Base-by-base conservation (phyloP, 371 early-diverging fungal species). In the Mucor irregularis region DNA sequence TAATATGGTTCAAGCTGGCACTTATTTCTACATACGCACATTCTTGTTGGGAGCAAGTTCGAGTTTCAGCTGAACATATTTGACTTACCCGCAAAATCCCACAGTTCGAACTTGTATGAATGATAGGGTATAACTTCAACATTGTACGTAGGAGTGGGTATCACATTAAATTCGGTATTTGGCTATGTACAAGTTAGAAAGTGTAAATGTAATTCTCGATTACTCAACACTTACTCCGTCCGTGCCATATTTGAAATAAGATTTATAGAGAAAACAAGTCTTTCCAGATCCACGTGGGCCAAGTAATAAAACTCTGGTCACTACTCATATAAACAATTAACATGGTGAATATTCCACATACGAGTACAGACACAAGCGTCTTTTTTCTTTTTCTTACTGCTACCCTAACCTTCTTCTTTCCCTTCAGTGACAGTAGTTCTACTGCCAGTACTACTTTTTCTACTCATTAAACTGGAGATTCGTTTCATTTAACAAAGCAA, bases 11-110 rank as follows among this genome's bases (percentile, higher is more conserved):
- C 22, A 64, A 28, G 10, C 68, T 47, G 0, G 48, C 10, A n/a
- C 58, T 52, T 25, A 73, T 66, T 37, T 73, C 73, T 73, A 50
- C n/a, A 1, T 14, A 37, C 6, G 16, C 21, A 43, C 31, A n/a
- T n/a, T n/a, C n/a, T n/a, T n/a, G n/a, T n/a, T n/a, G n/a, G n/a
- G n/a, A n/a, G n/a, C n/a, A 22, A 14, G 10, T n/a, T 14, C 4
- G 5, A 14, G 4, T 21, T 25, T n/a, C n/a, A n/a, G n/a, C n/a
- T n/a, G n/a, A n/a, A n/a, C n/a, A n/a, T n/a, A n/a, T n/a, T n/a
- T n/a, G n/a, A 22, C 1, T 33, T 64, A 71, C 71, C 74, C 39
- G 68, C 55, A 49, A 65, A 68, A 33, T 74, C 74, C 71, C 74
- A 71, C 16, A 71, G 34, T 51, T 70, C 53, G 50, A 56, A 74